These are phyloP conservation scores for Pyrenochaeta sp. DNA, from an alignment of 2,329 filamentous ascomycete species.

Conservation along the genomic window DNA sequence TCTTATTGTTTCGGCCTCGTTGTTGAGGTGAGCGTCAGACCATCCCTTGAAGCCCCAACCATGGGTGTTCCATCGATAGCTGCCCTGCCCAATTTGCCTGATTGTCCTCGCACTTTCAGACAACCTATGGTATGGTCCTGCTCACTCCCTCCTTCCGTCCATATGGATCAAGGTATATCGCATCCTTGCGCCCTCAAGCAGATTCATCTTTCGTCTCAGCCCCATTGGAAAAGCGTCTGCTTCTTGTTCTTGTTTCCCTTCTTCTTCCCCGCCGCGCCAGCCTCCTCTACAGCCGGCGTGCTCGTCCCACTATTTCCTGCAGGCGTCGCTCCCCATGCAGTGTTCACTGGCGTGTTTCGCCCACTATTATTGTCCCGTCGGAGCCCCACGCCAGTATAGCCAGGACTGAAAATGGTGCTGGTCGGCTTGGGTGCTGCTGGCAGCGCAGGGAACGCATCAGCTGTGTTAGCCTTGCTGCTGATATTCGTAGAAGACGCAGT, in stretches of 20 bases:
- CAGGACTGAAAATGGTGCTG: slow-evolving; percentile 60
- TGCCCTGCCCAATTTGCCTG: slow-evolving; percentile 5
- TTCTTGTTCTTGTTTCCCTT: slow-evolving; percentile 60
- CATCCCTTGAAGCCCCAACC: not conserved
- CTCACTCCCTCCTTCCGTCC: slow-evolving; percentile 1
- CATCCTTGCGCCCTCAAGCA: not conserved
- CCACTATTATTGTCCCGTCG: slow-evolving; percentile 53
- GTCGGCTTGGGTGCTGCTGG: slow-evolving; percentile 77
- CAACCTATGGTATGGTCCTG: not conserved
- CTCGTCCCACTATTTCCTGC: slow-evolving; percentile 34
- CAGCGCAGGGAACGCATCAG: slow-evolving; percentile 81
- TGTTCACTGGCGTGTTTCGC: slow-evolving; percentile 46
- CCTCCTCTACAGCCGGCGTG: slow-evolving; percentile 33
- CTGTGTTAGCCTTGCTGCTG: slow-evolving; percentile 30
- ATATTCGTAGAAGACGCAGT: slow-evolving; percentile 36
- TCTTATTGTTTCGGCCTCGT: not conserved
- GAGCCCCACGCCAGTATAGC: slow-evolving; percentile 55
- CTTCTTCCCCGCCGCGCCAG: slow-evolving; percentile 46
- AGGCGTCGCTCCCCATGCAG: slow-evolving; percentile 49
- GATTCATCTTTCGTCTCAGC: slow-evolving; percentile 33
- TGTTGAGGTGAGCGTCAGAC: not conserved
- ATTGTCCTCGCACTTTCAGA: slow-evolving; percentile 1
- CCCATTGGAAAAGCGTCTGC: slow-evolving; percentile 60
- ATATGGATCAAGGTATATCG: not conserved
- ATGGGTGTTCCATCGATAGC: not conserved